Evolutionary conservation across 768 basidiomycete genomes (phyloP).

Genomic region (Psilocybe cubensis): DNA sequence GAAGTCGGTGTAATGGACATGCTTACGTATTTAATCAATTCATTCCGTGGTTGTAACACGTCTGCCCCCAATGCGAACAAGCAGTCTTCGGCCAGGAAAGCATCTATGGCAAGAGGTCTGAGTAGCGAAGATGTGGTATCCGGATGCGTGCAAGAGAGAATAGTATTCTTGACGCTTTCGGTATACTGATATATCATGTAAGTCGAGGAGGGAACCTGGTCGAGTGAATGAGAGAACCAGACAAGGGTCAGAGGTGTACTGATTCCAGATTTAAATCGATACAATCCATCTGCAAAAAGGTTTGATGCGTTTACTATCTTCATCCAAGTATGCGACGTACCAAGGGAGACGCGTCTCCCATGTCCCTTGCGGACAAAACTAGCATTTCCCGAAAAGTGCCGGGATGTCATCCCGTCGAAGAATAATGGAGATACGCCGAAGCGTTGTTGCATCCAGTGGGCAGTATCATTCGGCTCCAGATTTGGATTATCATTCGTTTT

Average conservation of each 20-base stretch:
- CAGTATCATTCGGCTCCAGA: slow-evolving; percentile 1
- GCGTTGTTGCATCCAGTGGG: slow-evolving; percentile 6
- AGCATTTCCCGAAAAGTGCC: background rate
- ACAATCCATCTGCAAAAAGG: slow-evolving; percentile 2
- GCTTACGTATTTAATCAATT: slow-evolving; percentile 13
- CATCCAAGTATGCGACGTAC: background rate
- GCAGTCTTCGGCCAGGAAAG: slow-evolving; percentile 9
- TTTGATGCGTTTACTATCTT: background rate
- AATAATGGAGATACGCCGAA: slow-evolving; percentile 10
- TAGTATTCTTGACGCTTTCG: background rate
- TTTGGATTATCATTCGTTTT: background rate
- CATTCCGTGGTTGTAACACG: background rate
- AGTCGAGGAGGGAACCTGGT: background rate
- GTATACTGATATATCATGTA: slow-evolving; percentile 7
- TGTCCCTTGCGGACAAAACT: background rate
- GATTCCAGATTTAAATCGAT: background rate
- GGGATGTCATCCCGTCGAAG: background rate
- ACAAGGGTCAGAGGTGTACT: background rate
- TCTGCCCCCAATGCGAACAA: slow-evolving; percentile 2
- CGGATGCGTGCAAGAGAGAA: background rate
- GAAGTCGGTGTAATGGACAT: background rate
- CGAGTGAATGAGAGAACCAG: slow-evolving; percentile 8
- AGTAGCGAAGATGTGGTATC: background rate
- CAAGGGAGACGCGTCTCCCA: background rate
- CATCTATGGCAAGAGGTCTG: slow-evolving; percentile 17